These are phyloP conservation scores for Auricularia sp. DNA, from an alignment of 768 basidiomycete genomes.

Conservation along the genomic window DNA sequence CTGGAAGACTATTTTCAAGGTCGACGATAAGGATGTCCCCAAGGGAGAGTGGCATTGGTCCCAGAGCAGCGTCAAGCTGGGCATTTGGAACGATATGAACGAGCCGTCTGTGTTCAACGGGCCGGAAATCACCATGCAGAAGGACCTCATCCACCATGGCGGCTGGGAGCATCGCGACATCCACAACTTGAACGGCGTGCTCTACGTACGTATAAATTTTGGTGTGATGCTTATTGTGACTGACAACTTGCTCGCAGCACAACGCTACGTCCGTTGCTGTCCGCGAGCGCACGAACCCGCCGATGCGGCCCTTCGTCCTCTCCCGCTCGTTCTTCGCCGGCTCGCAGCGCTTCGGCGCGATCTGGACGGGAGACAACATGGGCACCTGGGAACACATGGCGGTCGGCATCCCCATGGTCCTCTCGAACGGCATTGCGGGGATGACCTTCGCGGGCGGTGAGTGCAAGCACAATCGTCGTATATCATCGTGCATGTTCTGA, in stretches of 20 bases:
- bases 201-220: constrained; percentile 32
- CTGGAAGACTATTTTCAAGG: constrained; percentile 83
- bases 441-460: constrained; percentile 86
- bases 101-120: constrained; percentile 99
- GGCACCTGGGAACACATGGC: constrained; percentile 98
- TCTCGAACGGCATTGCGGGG: constrained; percentile 80
- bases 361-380: constrained; percentile 98
- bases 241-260: constrained; percentile 36
- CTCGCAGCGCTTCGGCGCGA: constrained; percentile 90
- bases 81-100: constrained; percentile 99
- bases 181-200: constrained; percentile 97
- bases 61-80: constrained; percentile 70
- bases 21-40: constrained; percentile 28
- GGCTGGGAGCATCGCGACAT: constrained; percentile 98
- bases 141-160: constrained; percentile 73
- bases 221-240: background rate
- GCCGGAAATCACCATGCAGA: constrained; percentile 82
- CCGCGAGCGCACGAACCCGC: constrained; percentile 58
- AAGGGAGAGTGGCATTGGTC: constrained; percentile 60
- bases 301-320: constrained; percentile 87
- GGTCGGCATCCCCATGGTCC: constrained; percentile 86
- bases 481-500: background rate
- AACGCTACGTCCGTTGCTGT: constrained; percentile 79
- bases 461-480: constrained; percentile 21
- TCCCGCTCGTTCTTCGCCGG: constrained; percentile 93